A percentile compares a stretch with the other conserved stretches of the same genome.
These are phyloP conservation scores for Globisporangium viniferum DNA, from an alignment of 352 stramenopile genomes.

Conservation along the genomic window DNA sequence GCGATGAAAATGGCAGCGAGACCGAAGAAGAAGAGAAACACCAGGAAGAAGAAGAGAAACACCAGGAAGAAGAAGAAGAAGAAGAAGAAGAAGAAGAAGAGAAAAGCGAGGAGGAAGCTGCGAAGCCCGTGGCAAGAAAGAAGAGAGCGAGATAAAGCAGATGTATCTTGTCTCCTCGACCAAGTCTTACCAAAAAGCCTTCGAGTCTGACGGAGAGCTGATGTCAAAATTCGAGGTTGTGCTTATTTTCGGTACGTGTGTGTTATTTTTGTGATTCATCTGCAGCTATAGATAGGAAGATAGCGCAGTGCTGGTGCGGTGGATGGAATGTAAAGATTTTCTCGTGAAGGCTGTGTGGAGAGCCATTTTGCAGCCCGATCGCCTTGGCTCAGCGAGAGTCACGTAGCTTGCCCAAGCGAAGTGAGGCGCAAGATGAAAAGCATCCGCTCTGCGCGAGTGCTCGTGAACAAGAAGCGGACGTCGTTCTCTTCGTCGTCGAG, in stretches of 20 bases:
- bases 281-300: conserved; percentile 6
- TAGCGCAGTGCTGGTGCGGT: neutral
- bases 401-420: neutral
- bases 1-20: conserved; percentile 22
- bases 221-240: neutral
- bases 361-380: neutral
- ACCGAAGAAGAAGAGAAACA: conserved; percentile 19
- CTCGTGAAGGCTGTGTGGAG: neutral
- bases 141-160: conserved; percentile 7
- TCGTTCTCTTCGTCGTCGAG: conserved; percentile 21
- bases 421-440: conserved; percentile 14
- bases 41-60: conserved; percentile 18
- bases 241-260: conserved; percentile 1
- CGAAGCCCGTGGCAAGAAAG: conserved; percentile 3
- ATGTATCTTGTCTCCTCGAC: neutral
- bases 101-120: conserved; percentile 4
- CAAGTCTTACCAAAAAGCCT: neutral
- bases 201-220: neutral
- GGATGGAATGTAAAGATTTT: neutral
- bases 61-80: conserved; percentile 15
- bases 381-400: neutral
- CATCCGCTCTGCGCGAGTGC: conserved; percentile 1
- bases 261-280: neutral
- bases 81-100: conserved; percentile 17
- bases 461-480: conserved; percentile 11